Conservation (phyloP, 306 rosid species). For the Cucurbita ficifolia region DNA sequence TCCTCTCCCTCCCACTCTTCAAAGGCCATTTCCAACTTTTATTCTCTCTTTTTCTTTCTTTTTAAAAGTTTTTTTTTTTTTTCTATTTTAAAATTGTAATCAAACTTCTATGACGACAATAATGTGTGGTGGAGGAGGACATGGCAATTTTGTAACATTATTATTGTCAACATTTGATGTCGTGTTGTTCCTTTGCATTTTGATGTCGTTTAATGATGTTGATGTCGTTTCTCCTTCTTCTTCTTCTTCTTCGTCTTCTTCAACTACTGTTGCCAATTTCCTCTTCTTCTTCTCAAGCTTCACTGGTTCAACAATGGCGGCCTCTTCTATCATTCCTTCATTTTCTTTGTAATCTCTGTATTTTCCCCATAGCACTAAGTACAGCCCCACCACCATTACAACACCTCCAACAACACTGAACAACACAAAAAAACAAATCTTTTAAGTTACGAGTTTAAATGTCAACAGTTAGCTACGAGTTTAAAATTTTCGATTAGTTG, state of each 20-base stretch:
- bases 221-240: slow-evolving; percentile 22
- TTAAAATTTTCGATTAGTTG: no score
- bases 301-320: slow-evolving; percentile 8
- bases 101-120: slow-evolving; percentile 12
- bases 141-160: slow-evolving; percentile 10
- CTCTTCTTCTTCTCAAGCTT: slow-evolving; percentile 7
- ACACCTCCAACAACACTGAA: slow-evolving; percentile 54
- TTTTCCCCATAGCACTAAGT: slow-evolving; percentile 83
- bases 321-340: slow-evolving; percentile 13
- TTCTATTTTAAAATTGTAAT: background rate
- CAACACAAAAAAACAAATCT: background rate
- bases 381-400: slow-evolving; percentile 65
- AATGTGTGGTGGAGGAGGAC: slow-evolving; percentile 6
- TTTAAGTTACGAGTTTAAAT: background rate
- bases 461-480: background rate
- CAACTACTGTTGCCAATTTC: slow-evolving; percentile 17
- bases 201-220: slow-evolving; percentile 11
- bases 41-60: background rate
- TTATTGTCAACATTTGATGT: slow-evolving; percentile 4
- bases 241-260: slow-evolving; percentile 13
- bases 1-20: slow-evolving; percentile 3
- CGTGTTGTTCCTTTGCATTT: slow-evolving; percentile 29
- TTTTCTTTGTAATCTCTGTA: slow-evolving; percentile 56
- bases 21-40: background rate
- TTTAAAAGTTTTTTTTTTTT: background rate